Base-by-base conservation (phyloP, 345 rosid species). In the Bruguiera sexangula region DNA sequence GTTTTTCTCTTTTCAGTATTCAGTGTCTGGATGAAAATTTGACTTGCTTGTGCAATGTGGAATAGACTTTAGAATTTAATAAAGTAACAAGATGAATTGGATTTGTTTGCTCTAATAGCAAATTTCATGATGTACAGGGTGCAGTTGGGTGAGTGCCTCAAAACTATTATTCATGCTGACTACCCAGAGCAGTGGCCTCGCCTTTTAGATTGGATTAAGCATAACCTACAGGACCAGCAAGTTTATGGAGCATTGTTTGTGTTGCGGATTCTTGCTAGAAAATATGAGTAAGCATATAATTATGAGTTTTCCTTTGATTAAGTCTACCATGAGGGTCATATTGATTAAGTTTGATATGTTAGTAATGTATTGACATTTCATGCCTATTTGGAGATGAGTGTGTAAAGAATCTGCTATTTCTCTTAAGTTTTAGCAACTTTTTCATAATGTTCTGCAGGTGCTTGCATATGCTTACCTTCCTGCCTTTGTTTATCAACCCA, bases 161-260 rank as follows among this genome's bases (percentile, higher is more conserved):
- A 96, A 84, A 96, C 98, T 11, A 85, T 96, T 63, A 87, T 96
- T 31, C 93, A 89, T 76, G 86, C 93, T 60, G 99, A 96, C 84
- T 96, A 96, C 78, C 99, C 99, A 0, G 99, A 96, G 83, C 98
- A 92, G 81, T 96, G 99, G 99, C 96, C 98, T 1, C 89, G 69
- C 57, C 96, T 96, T 68, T 88, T 96, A 48, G 97, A 90, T 58
- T 96, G 99, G 99, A 87, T 96, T 70, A 89, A 92, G 79, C 90
- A 73, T 84, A 90, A 88, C 77, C 78, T 96, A 75, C 97, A 88
- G 79, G 89, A 81, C 81, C 98, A 90, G 71, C 95, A 96, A 82
- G 91, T 92, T 53, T 90, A 89, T 70, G 96, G 96, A 69, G 91
- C 99, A 69, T 74, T 96, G 71, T 92, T 86, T 79, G 95, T 96